phyloP scores from a whole-genome alignment of 768 basidiomycete species.

The Podaxis mareebaensis region DNA sequence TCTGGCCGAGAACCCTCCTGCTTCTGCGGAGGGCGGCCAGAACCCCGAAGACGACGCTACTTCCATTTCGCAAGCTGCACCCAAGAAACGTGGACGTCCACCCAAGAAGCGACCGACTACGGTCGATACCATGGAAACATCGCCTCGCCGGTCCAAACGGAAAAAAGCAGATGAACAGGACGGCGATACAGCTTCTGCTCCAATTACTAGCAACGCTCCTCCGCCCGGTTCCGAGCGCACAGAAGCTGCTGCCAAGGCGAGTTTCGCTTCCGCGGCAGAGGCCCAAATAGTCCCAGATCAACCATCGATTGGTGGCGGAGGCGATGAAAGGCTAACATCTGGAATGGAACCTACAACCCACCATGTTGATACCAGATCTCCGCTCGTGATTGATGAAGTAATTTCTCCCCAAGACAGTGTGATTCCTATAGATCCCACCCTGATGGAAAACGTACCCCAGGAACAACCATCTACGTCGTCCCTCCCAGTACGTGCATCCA shows the following conservation, averaged over 20 bases:
- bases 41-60: neutral
- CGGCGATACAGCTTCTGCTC: neutral
- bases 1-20: neutral
- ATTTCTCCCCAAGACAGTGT: neutral
- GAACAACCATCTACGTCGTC: neutral
- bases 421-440: slow-evolving; percentile 5
- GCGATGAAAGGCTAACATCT: neutral
- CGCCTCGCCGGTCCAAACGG: slow-evolving; percentile 1
- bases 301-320: neutral
- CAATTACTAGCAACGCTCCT: neutral
- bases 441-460: neutral
- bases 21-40: slow-evolving; percentile 5
- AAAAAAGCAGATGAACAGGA: neutral
- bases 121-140: neutral
- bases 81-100: slow-evolving; percentile 38
- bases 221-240: neutral
- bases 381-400: neutral
- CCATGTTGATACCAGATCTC: neutral
- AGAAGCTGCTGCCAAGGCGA: neutral
- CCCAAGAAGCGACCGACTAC: slow-evolving; percentile 23
- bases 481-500: neutral
- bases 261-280: neutral
- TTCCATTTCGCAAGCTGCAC: slow-evolving; percentile 15
- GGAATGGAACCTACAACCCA: neutral
- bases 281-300: neutral